A percentile compares a stretch with the other conserved stretches of the same genome.
phyloP scores from a whole-genome alignment of 2,329 filamentous ascomycete genomes.

The Pleoardoris graminearum region DNA sequence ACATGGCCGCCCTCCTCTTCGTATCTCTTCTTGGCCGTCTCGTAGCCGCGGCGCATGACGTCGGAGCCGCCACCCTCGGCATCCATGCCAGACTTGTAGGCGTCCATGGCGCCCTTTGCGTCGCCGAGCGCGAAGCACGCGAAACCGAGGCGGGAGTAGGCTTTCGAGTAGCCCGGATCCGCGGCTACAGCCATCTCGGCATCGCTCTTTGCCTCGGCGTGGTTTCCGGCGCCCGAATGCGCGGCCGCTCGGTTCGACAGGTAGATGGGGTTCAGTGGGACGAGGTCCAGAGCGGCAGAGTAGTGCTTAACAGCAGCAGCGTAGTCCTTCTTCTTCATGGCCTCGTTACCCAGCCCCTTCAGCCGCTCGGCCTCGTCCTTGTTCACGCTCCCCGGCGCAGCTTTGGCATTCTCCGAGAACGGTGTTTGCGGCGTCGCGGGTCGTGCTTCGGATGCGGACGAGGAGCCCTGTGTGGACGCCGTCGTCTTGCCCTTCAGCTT shows the following conservation, averaged over 20 bases:
- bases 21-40: constrained; percentile 86
- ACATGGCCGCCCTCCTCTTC: constrained; percentile 73
- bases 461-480: constrained; percentile 49
- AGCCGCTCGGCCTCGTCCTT: constrained; percentile 84
- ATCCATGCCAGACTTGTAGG: constrained; percentile 90
- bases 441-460: constrained; percentile 48
- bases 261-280: constrained; percentile 90
- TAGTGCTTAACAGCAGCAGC: constrained; percentile 79
- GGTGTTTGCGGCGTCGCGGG: constrained; percentile 46
- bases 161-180: constrained; percentile 95
- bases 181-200: constrained; percentile 86
- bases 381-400: constrained; percentile 52
- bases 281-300: constrained; percentile 78
- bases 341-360: constrained; percentile 89
- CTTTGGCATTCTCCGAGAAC: constrained; percentile 21
- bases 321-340: constrained; percentile 96
- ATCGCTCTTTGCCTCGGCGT: constrained; percentile 81
- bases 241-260: constrained; percentile 96
- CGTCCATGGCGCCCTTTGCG: constrained; percentile 88
- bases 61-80: constrained; percentile 93
- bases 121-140: constrained; percentile 91
- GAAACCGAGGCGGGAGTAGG: constrained; percentile 90
- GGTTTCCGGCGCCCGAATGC: constrained; percentile 81
- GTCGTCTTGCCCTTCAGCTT: constrained; percentile 75
- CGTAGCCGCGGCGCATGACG: constrained; percentile 94